Conservation (phyloP, 768 basidiomycete species). For the Leccinellum albellum region DNA sequence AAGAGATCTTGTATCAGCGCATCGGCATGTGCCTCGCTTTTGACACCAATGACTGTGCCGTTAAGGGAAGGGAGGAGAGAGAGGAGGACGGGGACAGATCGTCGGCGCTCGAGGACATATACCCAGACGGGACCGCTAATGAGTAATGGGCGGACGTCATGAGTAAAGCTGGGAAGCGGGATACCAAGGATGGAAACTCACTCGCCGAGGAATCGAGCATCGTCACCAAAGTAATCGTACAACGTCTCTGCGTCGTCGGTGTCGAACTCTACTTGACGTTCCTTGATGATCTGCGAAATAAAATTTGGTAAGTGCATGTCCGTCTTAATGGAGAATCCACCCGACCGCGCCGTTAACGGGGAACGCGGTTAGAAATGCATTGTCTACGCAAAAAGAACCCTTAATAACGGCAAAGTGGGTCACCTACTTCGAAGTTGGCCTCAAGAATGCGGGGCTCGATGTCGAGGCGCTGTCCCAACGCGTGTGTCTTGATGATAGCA, state of each 20-base stretch:
- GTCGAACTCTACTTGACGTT: slow-evolving; percentile 87
- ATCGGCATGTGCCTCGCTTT: slow-evolving; percentile 66
- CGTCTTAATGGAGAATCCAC: slow-evolving; percentile 15
- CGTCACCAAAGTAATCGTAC: slow-evolving; percentile 77
- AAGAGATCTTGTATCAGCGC: slow-evolving; percentile 76
- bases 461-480: slow-evolving; percentile 67
- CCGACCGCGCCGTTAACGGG: neutral
- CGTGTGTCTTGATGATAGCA: slow-evolving; percentile 82
- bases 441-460: slow-evolving; percentile 78
- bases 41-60: slow-evolving; percentile 69
- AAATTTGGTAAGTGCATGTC: slow-evolving; percentile 14
- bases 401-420: neutral
- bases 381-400: neutral
- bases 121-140: slow-evolving; percentile 85
- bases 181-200: slow-evolving; percentile 38
- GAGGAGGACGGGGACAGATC: slow-evolving; percentile 76
- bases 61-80: slow-evolving; percentile 61
- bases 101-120: slow-evolving; percentile 79
- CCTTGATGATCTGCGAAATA: slow-evolving; percentile 68
- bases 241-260: slow-evolving; percentile 78
- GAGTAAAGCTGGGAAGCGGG: slow-evolving; percentile 5
- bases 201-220: slow-evolving; percentile 72
- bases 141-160: neutral
- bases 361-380: slow-evolving; percentile 1
- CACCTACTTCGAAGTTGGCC: slow-evolving; percentile 74